These are phyloP conservation scores for Aspergillus uvarum DNA, from an alignment of 2,329 filamentous ascomycete species.

Conservation along the genomic window DNA sequence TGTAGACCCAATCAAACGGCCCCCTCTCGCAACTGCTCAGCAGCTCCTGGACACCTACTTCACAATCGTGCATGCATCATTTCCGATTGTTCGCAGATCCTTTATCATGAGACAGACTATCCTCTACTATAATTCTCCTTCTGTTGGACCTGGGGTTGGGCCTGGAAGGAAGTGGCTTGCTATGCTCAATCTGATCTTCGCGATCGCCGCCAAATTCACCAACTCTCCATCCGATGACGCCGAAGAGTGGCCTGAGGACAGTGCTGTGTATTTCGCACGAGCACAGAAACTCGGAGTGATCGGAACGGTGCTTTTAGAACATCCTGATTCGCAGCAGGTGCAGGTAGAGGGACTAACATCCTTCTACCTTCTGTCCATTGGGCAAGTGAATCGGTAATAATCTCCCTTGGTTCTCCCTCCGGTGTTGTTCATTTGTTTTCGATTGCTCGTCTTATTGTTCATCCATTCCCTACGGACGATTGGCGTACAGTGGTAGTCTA, in stretches of 20 bases:
- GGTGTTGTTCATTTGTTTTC: neutral
- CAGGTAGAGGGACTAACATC: conserved; percentile 44
- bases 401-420: neutral
- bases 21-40: conserved; percentile 39
- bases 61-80: conserved; percentile 39
- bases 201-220: conserved; percentile 41
- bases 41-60: conserved; percentile 43
- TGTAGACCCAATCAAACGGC: conserved; percentile 39
- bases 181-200: conserved; percentile 47
- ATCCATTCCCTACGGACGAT: no score
- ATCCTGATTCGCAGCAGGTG: conserved; percentile 46
- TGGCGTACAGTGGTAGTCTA: neutral
- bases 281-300: conserved; percentile 43
- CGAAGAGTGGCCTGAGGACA: conserved; percentile 33
- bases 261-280: conserved; percentile 44
- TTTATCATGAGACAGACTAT: conserved; percentile 43
- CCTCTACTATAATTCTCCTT: conserved; percentile 34
- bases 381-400: conserved; percentile 45
- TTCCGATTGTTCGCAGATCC: conserved; percentile 43
- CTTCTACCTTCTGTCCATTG: conserved; percentile 42
- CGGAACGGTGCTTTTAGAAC: conserved; percentile 36
- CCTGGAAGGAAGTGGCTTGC: conserved; percentile 44
- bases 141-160: conserved; percentile 35
- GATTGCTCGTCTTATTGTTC: neutral
- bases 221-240: conserved; percentile 30